Conservation (phyloP, 75 land plant species). For the Larix kaempferi region DNA sequence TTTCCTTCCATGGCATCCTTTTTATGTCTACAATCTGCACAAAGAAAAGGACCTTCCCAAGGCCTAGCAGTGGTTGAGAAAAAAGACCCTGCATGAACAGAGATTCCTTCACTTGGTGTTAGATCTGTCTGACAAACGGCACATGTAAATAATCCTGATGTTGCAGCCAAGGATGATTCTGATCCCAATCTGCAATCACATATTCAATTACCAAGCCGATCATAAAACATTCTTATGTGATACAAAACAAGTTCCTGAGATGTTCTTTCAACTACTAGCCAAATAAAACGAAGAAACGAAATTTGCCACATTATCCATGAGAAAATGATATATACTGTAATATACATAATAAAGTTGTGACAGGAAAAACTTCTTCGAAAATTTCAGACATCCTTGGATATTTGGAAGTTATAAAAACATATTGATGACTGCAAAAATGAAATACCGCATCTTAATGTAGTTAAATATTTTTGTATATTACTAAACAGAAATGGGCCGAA, state of each 20-base stretch:
- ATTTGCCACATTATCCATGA: background rate
- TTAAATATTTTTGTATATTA: too few species aligned
- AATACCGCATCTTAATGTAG: too few species aligned
- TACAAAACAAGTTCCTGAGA: background rate
- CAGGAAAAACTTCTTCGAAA: background rate
- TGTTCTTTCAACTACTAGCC: background rate
- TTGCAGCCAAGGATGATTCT: slow-evolving; percentile 20
- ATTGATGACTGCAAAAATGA: too few species aligned
- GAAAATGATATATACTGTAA: too few species aligned
- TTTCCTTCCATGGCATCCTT: slow-evolving; percentile 89
- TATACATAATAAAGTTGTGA: background rate
- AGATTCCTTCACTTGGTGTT: slow-evolving; percentile 67
- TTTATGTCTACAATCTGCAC: slow-evolving; percentile 64
- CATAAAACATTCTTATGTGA: background rate
- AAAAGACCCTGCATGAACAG: slow-evolving; percentile 80
- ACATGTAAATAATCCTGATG: slow-evolving; percentile 56
- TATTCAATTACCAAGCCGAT: background rate
- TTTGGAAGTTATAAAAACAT: too few species aligned
- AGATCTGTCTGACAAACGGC: slow-evolving; percentile 82
- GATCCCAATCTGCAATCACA: slow-evolving; percentile 33
- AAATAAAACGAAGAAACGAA: background rate
- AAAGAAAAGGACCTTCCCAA: slow-evolving; percentile 90
- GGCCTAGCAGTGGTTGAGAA: slow-evolving; percentile 62
- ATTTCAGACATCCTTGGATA: too few species aligned
- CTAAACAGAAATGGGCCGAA: too few species aligned